Evolutionary conservation across 441 rosid genomes (phyloP).

Genomic region (Geranium incanum): DNA sequence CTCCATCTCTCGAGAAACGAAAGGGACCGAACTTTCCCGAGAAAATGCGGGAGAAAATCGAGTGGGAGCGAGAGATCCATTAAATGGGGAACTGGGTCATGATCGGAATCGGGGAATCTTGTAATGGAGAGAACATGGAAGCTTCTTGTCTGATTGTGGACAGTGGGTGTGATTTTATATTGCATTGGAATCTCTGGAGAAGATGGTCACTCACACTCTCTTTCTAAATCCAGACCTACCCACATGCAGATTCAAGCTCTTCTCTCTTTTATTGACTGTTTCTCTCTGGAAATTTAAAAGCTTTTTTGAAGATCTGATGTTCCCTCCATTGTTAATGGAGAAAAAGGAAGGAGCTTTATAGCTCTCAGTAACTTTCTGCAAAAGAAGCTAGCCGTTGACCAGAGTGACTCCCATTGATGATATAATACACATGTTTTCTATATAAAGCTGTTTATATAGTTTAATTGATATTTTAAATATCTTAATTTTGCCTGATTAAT

Average conservation of each 20-base stretch:
- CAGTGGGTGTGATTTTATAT: slow-evolving; percentile 5
- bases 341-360: background rate
- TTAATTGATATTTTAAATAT: too few species aligned
- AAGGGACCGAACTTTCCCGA: slow-evolving; percentile 12
- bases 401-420: background rate
- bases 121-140: slow-evolving; percentile 6
- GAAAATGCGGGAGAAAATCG: slow-evolving; percentile 9
- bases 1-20: slow-evolving; percentile 28
- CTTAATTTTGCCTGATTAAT: too few species aligned
- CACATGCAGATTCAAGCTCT: slow-evolving; percentile 5
- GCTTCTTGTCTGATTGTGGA: background rate
- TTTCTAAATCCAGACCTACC: background rate
- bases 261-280: background rate
- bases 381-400: background rate
- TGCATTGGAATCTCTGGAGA: background rate
- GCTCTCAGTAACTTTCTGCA: background rate
- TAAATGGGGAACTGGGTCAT: slow-evolving; percentile 28
- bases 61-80: slow-evolving; percentile 30
- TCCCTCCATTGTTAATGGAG: background rate
- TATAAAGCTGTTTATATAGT: too few species aligned
- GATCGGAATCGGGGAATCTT: background rate
- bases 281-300: background rate
- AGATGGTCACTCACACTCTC: background rate
- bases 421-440: too few species aligned
- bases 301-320: background rate